phyloP scores from a whole-genome alignment of 164 flowering plant species.

The Vitis labrusca region DNA sequence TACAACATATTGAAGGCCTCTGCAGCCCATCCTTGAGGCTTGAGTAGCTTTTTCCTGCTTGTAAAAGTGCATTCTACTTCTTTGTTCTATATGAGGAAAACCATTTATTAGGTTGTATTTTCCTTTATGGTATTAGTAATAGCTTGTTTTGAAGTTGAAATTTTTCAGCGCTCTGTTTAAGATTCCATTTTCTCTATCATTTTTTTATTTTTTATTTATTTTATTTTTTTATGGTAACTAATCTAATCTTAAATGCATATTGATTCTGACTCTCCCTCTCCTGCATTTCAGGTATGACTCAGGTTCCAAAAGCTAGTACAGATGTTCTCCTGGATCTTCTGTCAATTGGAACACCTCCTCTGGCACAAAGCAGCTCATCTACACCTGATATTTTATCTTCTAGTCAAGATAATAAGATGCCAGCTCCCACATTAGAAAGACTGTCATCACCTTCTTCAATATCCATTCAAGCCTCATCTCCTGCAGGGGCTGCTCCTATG shows the following conservation, averaged over 20 bases:
- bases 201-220: too few relatives aligned
- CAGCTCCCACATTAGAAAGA: slow-evolving; percentile 44
- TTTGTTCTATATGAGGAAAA: background rate
- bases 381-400: slow-evolving; percentile 45
- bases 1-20: background rate
- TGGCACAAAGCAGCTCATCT: slow-evolving; percentile 47
- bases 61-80: background rate
- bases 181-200: background rate
- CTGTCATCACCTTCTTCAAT: slow-evolving; percentile 47
- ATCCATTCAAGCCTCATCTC: slow-evolving; percentile 39
- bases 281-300: slow-evolving; percentile 43
- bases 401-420: slow-evolving; percentile 33
- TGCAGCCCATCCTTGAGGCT: background rate
- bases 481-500: slow-evolving; percentile 55
- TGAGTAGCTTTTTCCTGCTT: background rate
- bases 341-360: slow-evolving; percentile 70
- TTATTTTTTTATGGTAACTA: background rate
- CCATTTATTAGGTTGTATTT: background rate
- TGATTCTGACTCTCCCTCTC: background rate
- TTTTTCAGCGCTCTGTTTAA: background rate
- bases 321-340: slow-evolving; percentile 84
- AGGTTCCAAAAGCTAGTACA: slow-evolving; percentile 63
- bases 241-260: background rate
- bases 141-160: too few relatives aligned
- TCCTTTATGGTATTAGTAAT: background rate